Conservation (phyloP, 73 alveolate genomes). For the Blepharisma stoltei region DNA sequence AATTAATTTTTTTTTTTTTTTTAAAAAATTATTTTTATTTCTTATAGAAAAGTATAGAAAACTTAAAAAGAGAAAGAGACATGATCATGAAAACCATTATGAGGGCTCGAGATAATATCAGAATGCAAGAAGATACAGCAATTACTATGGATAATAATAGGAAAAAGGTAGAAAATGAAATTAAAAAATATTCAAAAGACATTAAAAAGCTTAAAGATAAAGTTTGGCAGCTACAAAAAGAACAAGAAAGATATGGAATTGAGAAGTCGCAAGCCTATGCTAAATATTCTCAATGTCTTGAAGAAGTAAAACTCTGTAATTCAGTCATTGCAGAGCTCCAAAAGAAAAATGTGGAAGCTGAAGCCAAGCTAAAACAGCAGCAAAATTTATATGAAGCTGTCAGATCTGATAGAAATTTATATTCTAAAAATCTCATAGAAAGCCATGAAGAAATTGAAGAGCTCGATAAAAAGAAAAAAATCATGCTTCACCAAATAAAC, state of each 20-base stretch:
- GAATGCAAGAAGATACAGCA: slow-evolving; percentile 52
- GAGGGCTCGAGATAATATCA: slow-evolving; percentile 63
- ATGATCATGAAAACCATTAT: slow-evolving; percentile 60
- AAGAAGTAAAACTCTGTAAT: slow-evolving; percentile 85
- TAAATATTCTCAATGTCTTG: slow-evolving; percentile 73
- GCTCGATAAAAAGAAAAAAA: slow-evolving; percentile 79
- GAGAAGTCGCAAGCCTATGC: slow-evolving; percentile 89
- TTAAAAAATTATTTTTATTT: too few species aligned
- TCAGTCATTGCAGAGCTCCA: slow-evolving; percentile 86
- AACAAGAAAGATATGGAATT: slow-evolving; percentile 83
- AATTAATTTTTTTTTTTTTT: too few species aligned
- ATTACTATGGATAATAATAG: slow-evolving; percentile 49
- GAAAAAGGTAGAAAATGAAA: slow-evolving; percentile 51
- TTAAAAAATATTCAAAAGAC: slow-evolving; percentile 49
- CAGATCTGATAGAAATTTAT: slow-evolving; percentile 95
- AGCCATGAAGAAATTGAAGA: slow-evolving; percentile 90
- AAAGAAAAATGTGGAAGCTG: slow-evolving; percentile 89
- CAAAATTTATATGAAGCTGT: slow-evolving; percentile 98
- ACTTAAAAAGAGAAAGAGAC: slow-evolving; percentile 73
- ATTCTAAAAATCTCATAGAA: slow-evolving; percentile 95
- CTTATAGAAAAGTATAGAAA: too few species aligned
- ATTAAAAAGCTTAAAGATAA: slow-evolving; percentile 55
- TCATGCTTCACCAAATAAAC: slow-evolving; percentile 74
- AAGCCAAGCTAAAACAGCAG: slow-evolving; percentile 90
- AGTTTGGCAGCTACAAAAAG: slow-evolving; percentile 56